A percentile compares a stretch with the other conserved stretches of the same genome.
Evolutionary conservation across 2,329 filamentous ascomycete genomes (phyloP).

Genomic region (Gremmenia infestans): DNA sequence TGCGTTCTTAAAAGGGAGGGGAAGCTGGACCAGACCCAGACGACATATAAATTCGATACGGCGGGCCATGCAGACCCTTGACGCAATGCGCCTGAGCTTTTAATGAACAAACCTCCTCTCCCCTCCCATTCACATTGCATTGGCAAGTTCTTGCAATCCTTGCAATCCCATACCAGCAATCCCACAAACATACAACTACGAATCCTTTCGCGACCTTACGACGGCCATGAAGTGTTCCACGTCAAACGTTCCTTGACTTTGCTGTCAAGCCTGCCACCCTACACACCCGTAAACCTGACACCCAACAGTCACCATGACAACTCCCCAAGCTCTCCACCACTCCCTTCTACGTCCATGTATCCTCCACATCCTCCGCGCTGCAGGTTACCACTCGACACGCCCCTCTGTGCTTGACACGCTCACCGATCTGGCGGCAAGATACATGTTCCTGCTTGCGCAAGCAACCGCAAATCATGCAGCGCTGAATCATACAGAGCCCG

Average conservation of each 20-base stretch:
- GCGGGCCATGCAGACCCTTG: neutral
- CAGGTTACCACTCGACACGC: conserved; percentile 80
- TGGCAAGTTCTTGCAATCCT: neutral
- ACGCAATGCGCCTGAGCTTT: neutral
- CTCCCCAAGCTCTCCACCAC: conserved; percentile 55
- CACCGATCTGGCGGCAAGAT: conserved; percentile 80
- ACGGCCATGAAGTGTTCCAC: conserved; percentile 23
- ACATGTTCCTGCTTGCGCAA: conserved; percentile 70
- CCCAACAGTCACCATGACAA: conserved; percentile 29
- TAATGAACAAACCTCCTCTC: neutral
- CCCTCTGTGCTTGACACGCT: conserved; percentile 80
- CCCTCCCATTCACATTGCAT: neutral
- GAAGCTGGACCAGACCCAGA: neutral
- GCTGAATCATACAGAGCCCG: conserved; percentile 55
- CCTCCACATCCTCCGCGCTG: conserved; percentile 85
- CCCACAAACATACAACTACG: neutral
- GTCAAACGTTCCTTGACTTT: conserved; percentile 16
- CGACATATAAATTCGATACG: neutral
- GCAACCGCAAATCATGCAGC: conserved; percentile 66
- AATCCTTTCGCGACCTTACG: neutral
- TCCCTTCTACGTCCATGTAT: conserved; percentile 81
- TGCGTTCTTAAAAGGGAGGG: neutral
- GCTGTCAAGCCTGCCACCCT: conserved; percentile 3
- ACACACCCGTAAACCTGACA: neutral
- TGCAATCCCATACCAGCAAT: neutral